Conservation (phyloP, 495 filamentous ascomycete species). For the Neurospora intermedia region DNA sequence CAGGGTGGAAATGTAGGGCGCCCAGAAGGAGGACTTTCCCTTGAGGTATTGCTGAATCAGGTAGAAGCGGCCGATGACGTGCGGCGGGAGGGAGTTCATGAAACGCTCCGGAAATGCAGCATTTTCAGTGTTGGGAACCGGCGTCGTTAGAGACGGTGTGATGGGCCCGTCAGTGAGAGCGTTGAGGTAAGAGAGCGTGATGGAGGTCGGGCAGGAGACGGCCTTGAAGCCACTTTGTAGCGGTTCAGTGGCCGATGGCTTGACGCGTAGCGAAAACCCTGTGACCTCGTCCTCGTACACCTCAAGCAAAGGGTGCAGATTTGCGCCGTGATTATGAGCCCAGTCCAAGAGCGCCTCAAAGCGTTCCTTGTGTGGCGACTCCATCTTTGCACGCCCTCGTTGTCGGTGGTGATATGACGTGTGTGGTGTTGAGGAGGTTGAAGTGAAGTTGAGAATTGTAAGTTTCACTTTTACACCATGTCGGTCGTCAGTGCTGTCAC, state of each 20-base stretch:
- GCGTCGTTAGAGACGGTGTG: not conserved
- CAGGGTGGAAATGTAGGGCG: slow-evolving; percentile 38
- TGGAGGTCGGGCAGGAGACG: slow-evolving; percentile 27
- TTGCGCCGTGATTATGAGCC: slow-evolving; percentile 26
- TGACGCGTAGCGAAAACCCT: slow-evolving; percentile 34
- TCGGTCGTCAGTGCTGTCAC: not conserved
- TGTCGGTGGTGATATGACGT: not conserved
- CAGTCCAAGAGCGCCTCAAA: slow-evolving; percentile 20
- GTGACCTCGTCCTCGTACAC: slow-evolving; percentile 34
- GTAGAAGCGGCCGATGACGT: slow-evolving; percentile 39
- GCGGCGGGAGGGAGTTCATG: slow-evolving; percentile 25
- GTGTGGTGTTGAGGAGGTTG: not conserved
- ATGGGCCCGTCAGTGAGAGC: slow-evolving; percentile 25
- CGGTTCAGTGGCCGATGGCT: slow-evolving; percentile 7
- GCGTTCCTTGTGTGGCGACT: slow-evolving; percentile 8
- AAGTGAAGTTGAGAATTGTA: not conserved
- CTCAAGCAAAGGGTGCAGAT: slow-evolving; percentile 31
- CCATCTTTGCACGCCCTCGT: slow-evolving; percentile 8
- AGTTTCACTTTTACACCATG: not conserved
- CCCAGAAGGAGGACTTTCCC: slow-evolving; percentile 37
- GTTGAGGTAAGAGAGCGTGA: slow-evolving; percentile 36
- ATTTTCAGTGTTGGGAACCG: not conserved
- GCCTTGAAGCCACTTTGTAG: slow-evolving; percentile 20
- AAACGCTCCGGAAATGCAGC: slow-evolving; percentile 28
- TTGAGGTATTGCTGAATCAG: slow-evolving; percentile 38